phyloP scores from a whole-genome alignment of 225 moss, liverwort and hornwort genomes.

The Physcomitrellopsis africana region DNA sequence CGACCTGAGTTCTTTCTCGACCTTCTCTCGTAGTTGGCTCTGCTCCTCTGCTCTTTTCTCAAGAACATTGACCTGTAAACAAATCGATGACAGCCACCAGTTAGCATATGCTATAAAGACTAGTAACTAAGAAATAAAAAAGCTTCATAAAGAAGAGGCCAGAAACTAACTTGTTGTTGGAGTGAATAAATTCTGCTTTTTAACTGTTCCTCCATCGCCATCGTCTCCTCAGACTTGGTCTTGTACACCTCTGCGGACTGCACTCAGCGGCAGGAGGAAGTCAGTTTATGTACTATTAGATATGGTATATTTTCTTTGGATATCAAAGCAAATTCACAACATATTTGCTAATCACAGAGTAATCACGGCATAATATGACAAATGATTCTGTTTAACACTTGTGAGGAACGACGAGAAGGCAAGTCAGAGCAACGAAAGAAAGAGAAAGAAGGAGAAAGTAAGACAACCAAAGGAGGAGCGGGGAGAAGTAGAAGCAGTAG shows the following conservation, averaged over 20 bases:
- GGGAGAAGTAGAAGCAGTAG: constrained; percentile 51
- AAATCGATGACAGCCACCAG: background rate
- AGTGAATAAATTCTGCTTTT: constrained; percentile 30
- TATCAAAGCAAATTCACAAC: too few relatives aligned
- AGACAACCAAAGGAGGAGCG: constrained; percentile 31
- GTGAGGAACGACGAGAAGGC: too few relatives aligned
- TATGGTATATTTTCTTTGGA: background rate
- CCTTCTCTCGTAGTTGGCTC: constrained; percentile 38
- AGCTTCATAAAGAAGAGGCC: background rate
- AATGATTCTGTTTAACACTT: too few relatives aligned
- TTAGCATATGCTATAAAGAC: background rate
- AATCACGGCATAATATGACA: too few relatives aligned
- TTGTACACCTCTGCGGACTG: constrained; percentile 63
- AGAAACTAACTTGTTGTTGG: constrained; percentile 36
- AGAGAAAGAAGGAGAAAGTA: too few relatives aligned
- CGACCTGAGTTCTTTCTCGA: constrained; percentile 42
- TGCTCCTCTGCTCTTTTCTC: constrained; percentile 41
- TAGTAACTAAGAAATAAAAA: background rate
- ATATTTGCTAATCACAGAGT: too few relatives aligned
- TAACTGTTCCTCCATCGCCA: constrained; percentile 34
- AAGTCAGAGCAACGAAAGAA: too few relatives aligned
- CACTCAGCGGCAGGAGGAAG: constrained; percentile 14
- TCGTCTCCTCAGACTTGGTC: constrained; percentile 46
- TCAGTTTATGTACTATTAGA: background rate
- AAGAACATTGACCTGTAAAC: constrained; percentile 37